Evolutionary conservation across 768 basidiomycete species (phyloP), one percentile per base, ranked within the genome.

Genomic region (Nidula microcarpa): DNA sequence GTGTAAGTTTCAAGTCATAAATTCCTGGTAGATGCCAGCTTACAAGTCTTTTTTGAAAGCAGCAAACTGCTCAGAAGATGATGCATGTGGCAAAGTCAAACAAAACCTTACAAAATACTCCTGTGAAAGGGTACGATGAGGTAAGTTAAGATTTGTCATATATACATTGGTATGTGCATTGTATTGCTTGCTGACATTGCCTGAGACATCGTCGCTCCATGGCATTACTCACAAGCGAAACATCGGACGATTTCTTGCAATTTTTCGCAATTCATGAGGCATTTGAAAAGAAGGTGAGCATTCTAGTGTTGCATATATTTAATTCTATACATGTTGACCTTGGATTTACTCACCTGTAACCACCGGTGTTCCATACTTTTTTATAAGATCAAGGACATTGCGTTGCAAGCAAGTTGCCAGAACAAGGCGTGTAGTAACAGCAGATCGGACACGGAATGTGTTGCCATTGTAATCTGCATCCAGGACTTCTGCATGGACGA

Each of bases 131-230:
- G 53, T 48, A 0, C 47, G 53, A n/a, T 67, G 62, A 2, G 72
- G 68, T 0, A 72, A n/a, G 51, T 60, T 67, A 0, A 53, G 41
- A 52, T 69, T 67, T n/a, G 56, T 52, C 2, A 68, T 46, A 41
- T 70, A 74, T 1, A 70, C 48, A 47, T 74, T 73, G 9, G 53
- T 65, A 50, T 73, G 71, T 0, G 62, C 50, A 47, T 74, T 72
- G 51, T 65, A 73, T 46, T 71, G 68, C 55, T 74, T 74, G 55
- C 54, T 66, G 14, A 47, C 51, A 59, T 71, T 64, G 33, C 70
- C 70, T 0, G 67, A 70, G 3, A 70, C 68, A 59, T 73, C 66
- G 47, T 70, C 69, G 8, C 53, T 41, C 65, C 66, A 70, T 10
- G 54, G 57, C 33, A 60, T 58, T 7, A 61, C 49, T 3, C 54